Conservation (phyloP, 2,329 filamentous ascomycete genomes). For the Pseudogymnoascus sp. region DNA sequence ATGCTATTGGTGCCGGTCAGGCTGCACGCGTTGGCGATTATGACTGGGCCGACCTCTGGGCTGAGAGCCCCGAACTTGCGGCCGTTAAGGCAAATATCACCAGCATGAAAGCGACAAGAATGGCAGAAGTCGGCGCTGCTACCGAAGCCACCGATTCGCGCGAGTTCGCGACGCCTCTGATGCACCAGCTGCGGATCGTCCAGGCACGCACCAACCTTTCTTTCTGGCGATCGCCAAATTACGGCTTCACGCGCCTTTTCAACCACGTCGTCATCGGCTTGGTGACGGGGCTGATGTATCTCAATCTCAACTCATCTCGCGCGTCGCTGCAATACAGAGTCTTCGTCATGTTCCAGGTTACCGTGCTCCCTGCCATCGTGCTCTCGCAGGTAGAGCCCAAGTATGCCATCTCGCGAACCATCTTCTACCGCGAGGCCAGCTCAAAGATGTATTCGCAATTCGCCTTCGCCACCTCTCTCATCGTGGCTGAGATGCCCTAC, state of each 20-base stretch:
- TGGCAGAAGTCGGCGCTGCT: slow-evolving; percentile 48
- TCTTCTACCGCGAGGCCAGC: slow-evolving; percentile 52
- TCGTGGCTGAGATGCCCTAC: slow-evolving; percentile 40
- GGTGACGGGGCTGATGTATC: slow-evolving; percentile 56
- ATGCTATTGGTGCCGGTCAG: slow-evolving; percentile 43
- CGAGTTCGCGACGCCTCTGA: slow-evolving; percentile 65
- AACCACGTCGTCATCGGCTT: slow-evolving; percentile 48
- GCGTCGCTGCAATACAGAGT: slow-evolving; percentile 47
- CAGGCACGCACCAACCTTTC: slow-evolving; percentile 53
- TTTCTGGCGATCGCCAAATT: slow-evolving; percentile 54
- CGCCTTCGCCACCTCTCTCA: slow-evolving; percentile 47
- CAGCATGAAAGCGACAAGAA: slow-evolving; percentile 28
- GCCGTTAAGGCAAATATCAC: slow-evolving; percentile 55
- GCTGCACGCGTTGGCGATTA: slow-evolving; percentile 51
- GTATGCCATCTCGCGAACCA: slow-evolving; percentile 48
- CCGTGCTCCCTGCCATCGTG: slow-evolving; percentile 52
- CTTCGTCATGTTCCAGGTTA: slow-evolving; percentile 56
- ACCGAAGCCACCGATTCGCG: slow-evolving; percentile 44
- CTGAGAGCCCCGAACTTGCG: slow-evolving; percentile 52
- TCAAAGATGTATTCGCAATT: slow-evolving; percentile 55
- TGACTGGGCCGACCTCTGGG: slow-evolving; percentile 68
- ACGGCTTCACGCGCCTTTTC: slow-evolving; percentile 39
- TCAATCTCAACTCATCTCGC: slow-evolving; percentile 46
- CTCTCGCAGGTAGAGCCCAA: slow-evolving; percentile 52
- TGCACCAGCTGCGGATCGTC: slow-evolving; percentile 56